Evolutionary conservation across 192 early-diverging fungal species (phyloP).

Genomic region (Coemansia javaensis): DNA sequence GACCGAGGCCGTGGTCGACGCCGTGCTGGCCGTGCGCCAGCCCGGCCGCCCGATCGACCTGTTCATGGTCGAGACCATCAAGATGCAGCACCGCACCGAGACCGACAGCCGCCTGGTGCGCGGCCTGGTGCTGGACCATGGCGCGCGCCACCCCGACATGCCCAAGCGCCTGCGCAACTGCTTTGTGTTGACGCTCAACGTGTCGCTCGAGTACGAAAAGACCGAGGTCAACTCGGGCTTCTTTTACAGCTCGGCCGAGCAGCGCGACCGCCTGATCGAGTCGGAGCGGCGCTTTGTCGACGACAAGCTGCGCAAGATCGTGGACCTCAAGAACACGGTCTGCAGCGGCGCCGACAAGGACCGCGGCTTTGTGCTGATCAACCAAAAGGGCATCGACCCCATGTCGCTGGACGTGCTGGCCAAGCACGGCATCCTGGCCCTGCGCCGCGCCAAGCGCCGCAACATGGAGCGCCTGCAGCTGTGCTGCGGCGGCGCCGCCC

Average conservation of each 20-base stretch:
- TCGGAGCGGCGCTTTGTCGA: conserved; percentile 96
- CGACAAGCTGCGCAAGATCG: conserved; percentile 86
- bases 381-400: conserved; percentile 99
- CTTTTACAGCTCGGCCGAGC: conserved; percentile 96
- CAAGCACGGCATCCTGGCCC: conserved; percentile 90
- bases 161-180: conserved; percentile 89
- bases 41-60: conserved; percentile 89
- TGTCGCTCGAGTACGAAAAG: conserved; percentile 98
- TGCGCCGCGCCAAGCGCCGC: conserved; percentile 95
- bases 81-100: conserved; percentile 98
- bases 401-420: conserved; percentile 93
- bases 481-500: conserved; percentile 88
- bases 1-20: conserved; percentile 95
- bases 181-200: conserved; percentile 91
- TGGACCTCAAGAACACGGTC: conserved; percentile 95
- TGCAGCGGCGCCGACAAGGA: conserved; percentile 72
- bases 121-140: conserved; percentile 97
- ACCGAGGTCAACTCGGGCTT: conserved; percentile 98
- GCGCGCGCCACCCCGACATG: conserved; percentile 99
- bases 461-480: conserved; percentile 99
- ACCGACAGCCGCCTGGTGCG: conserved; percentile 91
- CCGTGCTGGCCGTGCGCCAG: conserved; percentile 80
- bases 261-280: conserved; percentile 97
- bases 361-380: conserved; percentile 93
- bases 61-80: conserved; percentile 99